Evolutionary conservation across 257 asterid genomes (phyloP).

Genomic region (Buddleja alternifolia): DNA sequence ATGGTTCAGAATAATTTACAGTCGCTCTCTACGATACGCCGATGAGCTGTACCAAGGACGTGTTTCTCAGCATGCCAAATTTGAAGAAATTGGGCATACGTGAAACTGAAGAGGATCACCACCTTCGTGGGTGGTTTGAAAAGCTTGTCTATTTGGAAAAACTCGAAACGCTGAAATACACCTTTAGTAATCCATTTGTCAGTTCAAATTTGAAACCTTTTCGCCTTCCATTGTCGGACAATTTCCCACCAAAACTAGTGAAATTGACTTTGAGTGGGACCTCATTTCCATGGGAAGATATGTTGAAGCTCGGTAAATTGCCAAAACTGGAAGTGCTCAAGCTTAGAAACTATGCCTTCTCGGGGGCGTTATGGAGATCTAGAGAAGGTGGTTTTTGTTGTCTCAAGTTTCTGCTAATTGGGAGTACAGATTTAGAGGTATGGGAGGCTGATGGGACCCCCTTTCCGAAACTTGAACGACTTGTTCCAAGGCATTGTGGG

Average conservation of each 20-base stretch:
- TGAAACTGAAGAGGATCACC: constrained; percentile 32
- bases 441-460: constrained; percentile 28
- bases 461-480: constrained; percentile 31
- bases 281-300: too few relatives aligned
- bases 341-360: too few relatives aligned
- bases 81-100: constrained; percentile 29
- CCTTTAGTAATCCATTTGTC: constrained; percentile 27
- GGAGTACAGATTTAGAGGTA: constrained; percentile 23
- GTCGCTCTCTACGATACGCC: constrained; percentile 29
- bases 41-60: constrained; percentile 16
- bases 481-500: constrained; percentile 32
- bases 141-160: constrained; percentile 16
- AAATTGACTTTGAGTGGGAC: constrained; percentile 37
- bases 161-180: constrained; percentile 27
- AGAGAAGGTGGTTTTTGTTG: too few relatives aligned
- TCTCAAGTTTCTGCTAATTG: too few relatives aligned
- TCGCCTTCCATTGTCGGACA: constrained; percentile 4
- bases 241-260: constrained; percentile 31
- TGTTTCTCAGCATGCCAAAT: constrained; percentile 33
- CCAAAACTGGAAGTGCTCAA: too few relatives aligned
- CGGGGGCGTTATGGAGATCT: too few relatives aligned
- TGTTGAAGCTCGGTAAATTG: too few relatives aligned
- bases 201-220: constrained; percentile 9
- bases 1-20: constrained; percentile 1
- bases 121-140: constrained; percentile 21